A percentile compares a stretch with the other conserved stretches of the same genome.
Evolutionary conservation across 2,329 filamentous ascomycete species (phyloP).

Genomic region (Fusarium sp.): DNA sequence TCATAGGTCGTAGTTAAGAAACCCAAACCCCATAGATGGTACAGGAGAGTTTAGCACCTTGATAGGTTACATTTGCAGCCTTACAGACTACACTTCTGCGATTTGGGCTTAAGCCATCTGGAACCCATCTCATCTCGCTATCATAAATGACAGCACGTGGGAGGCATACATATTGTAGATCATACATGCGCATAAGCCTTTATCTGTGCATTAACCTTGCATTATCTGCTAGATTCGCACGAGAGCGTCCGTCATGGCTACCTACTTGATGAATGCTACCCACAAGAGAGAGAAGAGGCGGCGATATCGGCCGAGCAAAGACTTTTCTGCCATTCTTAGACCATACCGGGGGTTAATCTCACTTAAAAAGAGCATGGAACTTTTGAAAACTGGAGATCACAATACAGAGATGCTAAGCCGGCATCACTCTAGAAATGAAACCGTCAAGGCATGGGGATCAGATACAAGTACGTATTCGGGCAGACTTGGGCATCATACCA

Average conservation of each 20-base stretch:
- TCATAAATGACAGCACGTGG: conserved; percentile 27
- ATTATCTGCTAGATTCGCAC: no score
- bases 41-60: background rate
- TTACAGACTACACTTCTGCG: background rate
- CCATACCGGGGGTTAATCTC: no score
- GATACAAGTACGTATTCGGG: background rate
- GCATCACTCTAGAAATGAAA: background rate
- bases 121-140: conserved; percentile 5
- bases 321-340: no score
- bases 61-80: background rate
- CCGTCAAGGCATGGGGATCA: background rate
- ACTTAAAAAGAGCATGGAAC: no score
- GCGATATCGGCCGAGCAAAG: no score
- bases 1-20: background rate
- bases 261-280: no score
- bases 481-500: background rate
- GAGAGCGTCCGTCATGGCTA: no score
- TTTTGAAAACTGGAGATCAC: background rate
- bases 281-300: no score
- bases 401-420: background rate
- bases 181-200: no score
- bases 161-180: background rate
- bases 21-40: background rate
- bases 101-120: background rate
- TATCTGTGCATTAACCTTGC: no score